phyloP scores from a whole-genome alignment of 2,329 filamentous ascomycete genomes.

The Ploettnerulaceae sp. region DNA sequence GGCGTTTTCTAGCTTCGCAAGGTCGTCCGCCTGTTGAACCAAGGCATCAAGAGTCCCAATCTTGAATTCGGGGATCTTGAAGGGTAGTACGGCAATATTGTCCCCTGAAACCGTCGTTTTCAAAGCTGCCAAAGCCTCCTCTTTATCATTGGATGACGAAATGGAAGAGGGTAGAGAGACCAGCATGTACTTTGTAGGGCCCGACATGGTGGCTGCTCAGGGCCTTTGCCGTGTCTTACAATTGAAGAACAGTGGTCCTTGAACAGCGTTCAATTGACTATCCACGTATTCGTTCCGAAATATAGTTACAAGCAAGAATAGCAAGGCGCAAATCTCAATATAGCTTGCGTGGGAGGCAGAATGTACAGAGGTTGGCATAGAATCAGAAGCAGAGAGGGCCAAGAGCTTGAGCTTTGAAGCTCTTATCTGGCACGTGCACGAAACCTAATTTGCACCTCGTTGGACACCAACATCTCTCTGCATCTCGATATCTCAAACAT shows the following conservation, averaged over 20 bases:
- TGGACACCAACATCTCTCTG: not conserved
- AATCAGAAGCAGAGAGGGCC: not conserved
- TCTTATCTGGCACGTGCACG: constrained; percentile 5
- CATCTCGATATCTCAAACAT: not conserved
- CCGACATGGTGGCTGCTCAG: constrained; percentile 27
- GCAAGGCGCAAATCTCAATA: not conserved
- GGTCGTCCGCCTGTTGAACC: constrained; percentile 92
- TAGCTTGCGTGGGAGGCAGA: not conserved
- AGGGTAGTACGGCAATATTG: constrained; percentile 69
- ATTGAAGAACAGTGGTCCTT: not conserved
- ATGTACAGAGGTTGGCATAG: not conserved
- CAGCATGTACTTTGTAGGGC: constrained; percentile 65
- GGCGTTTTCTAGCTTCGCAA: constrained; percentile 76
- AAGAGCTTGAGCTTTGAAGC: not conserved
- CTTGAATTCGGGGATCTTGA: constrained; percentile 90
- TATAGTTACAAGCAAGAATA: not conserved
- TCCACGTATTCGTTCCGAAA: not conserved
- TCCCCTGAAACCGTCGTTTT: constrained; percentile 67
- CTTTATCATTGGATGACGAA: constrained; percentile 71
- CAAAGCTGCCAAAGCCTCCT: constrained; percentile 76
- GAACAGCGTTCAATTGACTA: not conserved
- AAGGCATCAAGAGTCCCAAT: constrained; percentile 93
- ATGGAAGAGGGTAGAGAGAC: constrained; percentile 87
- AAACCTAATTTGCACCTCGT: not conserved
- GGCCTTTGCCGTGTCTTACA: constrained; percentile 2